A percentile compares a stretch with the other conserved stretches of the same genome.
These are phyloP conservation scores for Spizellomyces sp. DNA, from an alignment of 192 early-diverging fungal genomes.

Conservation along the genomic window DNA sequence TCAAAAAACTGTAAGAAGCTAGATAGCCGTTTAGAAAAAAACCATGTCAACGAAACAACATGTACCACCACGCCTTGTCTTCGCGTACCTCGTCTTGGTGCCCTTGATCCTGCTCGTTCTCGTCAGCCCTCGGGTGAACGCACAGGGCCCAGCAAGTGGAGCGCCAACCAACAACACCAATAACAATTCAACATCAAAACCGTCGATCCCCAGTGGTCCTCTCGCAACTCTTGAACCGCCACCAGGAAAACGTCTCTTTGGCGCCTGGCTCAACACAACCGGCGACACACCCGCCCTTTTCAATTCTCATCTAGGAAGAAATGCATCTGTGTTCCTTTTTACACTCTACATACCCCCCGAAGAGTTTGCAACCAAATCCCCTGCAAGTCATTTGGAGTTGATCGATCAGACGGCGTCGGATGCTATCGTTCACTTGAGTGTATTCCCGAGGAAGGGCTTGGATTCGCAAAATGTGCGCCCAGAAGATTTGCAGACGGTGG, in stretches of 20 bases:
- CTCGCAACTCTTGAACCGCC: constrained; percentile 40
- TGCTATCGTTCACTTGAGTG: constrained; percentile 29
- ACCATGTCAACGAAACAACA: no score
- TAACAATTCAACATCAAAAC: background rate
- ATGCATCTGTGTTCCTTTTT: constrained; percentile 40
- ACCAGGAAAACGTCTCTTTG: constrained; percentile 34
- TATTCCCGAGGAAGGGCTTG: constrained; percentile 21
- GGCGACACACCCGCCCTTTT: constrained; percentile 40
- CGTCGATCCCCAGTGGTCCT: background rate
- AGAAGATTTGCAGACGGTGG: constrained; percentile 8
- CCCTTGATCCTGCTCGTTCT: background rate
- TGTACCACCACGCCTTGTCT: background rate
- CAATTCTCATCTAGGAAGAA: constrained; percentile 41
- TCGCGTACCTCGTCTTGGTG: background rate
- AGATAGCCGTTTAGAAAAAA: no score
- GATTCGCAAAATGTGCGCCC: background rate
- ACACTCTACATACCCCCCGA: constrained; percentile 32
- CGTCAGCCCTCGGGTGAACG: background rate
- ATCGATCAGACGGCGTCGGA: constrained; percentile 32
- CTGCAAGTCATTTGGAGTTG: background rate
- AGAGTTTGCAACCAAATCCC: background rate
- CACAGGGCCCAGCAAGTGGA: constrained; percentile 1
- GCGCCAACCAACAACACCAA: background rate
- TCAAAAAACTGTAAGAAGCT: no score
- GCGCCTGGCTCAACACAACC: constrained; percentile 41